These are phyloP conservation scores for Diaporthe sp. DNA, from an alignment of 2,329 filamentous ascomycete species.

Conservation along the genomic window DNA sequence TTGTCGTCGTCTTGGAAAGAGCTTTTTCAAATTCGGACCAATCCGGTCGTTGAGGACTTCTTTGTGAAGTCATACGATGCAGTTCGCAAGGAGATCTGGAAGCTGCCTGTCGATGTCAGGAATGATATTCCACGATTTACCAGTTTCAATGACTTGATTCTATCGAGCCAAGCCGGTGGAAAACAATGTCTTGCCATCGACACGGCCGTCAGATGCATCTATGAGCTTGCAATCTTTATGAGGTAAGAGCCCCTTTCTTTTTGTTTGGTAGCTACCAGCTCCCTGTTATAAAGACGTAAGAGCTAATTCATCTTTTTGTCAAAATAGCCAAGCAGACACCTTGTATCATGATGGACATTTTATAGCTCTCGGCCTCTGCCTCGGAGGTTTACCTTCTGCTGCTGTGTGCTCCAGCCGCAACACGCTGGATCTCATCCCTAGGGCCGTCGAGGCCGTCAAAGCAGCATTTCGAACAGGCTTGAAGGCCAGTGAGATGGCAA, in stretches of 20 bases:
- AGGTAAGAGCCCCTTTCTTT: background rate
- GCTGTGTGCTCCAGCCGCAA: slow-evolving; percentile 4
- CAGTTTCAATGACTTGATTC: slow-evolving; percentile 41
- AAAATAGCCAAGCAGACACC: slow-evolving; percentile 8
- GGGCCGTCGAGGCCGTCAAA: background rate
- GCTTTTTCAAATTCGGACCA: slow-evolving; percentile 30
- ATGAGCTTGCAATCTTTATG: slow-evolving; percentile 7
- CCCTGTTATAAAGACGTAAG: background rate
- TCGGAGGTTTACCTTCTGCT: background rate
- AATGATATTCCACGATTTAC: slow-evolving; percentile 43
- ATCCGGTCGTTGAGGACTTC: slow-evolving; percentile 40
- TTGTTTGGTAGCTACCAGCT: no score
- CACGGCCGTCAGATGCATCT: slow-evolving; percentile 3
- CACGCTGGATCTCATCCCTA: background rate
- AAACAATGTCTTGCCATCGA: slow-evolving; percentile 34
- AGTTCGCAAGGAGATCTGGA: slow-evolving; percentile 25
- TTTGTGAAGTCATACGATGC: slow-evolving; percentile 13
- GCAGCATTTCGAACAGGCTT: slow-evolving; percentile 4
- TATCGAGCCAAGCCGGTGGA: slow-evolving; percentile 41
- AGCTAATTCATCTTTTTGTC: slow-evolving; percentile 1
- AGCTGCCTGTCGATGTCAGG: slow-evolving; percentile 40
- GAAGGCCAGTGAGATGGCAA: background rate
- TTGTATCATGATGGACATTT: background rate
- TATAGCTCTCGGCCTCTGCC: slow-evolving; percentile 25
- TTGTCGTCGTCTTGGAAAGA: slow-evolving; percentile 37